These are phyloP conservation scores for Iberis amara DNA, from an alignment of 441 rosid genomes.

Conservation along the genomic window DNA sequence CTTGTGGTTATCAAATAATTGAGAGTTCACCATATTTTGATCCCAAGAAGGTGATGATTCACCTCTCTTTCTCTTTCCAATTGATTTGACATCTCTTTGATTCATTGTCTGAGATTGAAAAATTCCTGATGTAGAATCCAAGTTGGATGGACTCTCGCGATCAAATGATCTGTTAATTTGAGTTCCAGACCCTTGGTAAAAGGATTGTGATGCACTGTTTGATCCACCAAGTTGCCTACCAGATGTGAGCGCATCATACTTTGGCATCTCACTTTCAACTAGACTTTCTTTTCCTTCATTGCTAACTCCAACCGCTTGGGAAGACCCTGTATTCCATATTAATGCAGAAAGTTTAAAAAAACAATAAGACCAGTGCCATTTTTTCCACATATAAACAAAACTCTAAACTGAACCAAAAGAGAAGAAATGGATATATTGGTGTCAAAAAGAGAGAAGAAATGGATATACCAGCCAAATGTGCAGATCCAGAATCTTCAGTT, in stretches of 20 bases:
- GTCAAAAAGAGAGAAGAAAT: conserved; percentile 6
- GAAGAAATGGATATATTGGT: conserved; percentile 24
- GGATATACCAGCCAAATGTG: conserved; percentile 60
- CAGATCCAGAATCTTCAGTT: conserved; percentile 58
- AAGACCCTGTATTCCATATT: conserved; percentile 52
- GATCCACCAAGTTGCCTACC: conserved; percentile 72
- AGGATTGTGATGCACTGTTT: conserved; percentile 51
- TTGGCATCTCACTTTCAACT: conserved; percentile 63
- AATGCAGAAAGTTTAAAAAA: conserved; percentile 8
- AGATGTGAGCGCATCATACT: conserved; percentile 57
- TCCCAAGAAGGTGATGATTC: conserved; percentile 56
- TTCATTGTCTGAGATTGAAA: conserved; percentile 62
- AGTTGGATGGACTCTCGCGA: conserved; percentile 92
- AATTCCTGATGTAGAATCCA: conserved; percentile 79
- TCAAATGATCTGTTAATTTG: conserved; percentile 75
- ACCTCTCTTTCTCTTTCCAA: conserved; percentile 75
- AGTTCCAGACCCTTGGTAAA: conserved; percentile 70
- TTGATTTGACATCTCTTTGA: conserved; percentile 53
- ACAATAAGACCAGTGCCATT: conserved; percentile 5
- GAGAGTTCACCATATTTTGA: conserved; percentile 45
- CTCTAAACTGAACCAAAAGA: conserved; percentile 8
- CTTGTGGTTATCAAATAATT: conserved; percentile 41
- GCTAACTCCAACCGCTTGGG: conserved; percentile 56
- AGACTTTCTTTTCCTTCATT: conserved; percentile 52
- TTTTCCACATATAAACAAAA: conserved; percentile 9